Evolutionary conservation across 73 alveolate genomes (phyloP).

Genomic region (Stentor coeruleus): DNA sequence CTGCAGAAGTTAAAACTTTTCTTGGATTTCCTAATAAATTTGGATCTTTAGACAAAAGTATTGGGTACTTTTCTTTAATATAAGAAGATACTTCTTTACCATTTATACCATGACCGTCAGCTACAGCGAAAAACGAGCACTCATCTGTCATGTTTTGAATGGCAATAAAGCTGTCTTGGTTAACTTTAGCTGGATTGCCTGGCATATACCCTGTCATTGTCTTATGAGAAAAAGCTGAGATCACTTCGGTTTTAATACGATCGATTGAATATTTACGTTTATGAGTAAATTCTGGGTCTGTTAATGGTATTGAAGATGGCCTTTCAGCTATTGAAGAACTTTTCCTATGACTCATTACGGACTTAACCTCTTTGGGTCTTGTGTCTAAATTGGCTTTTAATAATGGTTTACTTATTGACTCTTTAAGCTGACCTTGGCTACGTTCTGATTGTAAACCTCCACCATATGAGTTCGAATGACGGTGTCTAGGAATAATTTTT

Average conservation of each 20-base stretch:
- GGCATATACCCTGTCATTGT: constrained; percentile 67
- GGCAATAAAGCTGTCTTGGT: constrained; percentile 84
- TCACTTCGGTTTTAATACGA: constrained; percentile 37
- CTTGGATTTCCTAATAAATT: constrained; percentile 44
- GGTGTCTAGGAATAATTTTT: too few relatives aligned
- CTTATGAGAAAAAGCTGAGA: constrained; percentile 56
- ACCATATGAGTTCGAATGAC: too few relatives aligned
- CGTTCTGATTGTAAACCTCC: too few relatives aligned
- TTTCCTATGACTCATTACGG: too few relatives aligned
- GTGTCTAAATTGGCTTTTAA: too few relatives aligned
- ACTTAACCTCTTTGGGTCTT: too few relatives aligned
- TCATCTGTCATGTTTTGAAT: constrained; percentile 70
- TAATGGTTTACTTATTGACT: too few relatives aligned
- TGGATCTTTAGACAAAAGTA: constrained; percentile 44
- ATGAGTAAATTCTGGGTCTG: neutral
- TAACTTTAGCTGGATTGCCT: constrained; percentile 69
- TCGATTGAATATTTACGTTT: neutral
- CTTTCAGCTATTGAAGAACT: neutral
- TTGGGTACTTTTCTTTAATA: constrained; percentile 54
- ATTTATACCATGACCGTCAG: constrained; percentile 89
- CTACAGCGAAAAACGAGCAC: constrained; percentile 76
- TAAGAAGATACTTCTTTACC: constrained; percentile 76
- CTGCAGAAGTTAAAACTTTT: neutral
- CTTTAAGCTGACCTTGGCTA: too few relatives aligned
- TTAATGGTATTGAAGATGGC: neutral